A percentile compares a stretch with the other conserved stretches of the same genome.
Evolutionary conservation across 2,329 filamentous ascomycete genomes (phyloP).

Genomic region (Nannizziopsis barbatae): DNA sequence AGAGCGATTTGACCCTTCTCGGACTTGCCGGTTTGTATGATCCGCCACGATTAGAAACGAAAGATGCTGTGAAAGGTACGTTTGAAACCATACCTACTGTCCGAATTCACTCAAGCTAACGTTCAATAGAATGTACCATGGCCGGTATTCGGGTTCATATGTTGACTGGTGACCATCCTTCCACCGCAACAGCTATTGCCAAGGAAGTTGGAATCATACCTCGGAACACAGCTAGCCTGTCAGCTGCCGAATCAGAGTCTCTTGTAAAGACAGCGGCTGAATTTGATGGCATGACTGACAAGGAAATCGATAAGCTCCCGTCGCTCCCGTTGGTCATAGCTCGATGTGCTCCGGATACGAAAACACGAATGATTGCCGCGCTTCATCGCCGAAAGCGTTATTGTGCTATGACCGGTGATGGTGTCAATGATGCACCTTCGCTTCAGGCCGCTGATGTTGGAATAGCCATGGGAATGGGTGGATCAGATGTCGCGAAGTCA

Average conservation of each 20-base stretch:
- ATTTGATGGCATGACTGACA: constrained; percentile 43
- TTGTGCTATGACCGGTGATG: constrained; percentile 81
- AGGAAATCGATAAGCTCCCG: constrained; percentile 53
- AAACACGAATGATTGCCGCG: constrained; percentile 83
- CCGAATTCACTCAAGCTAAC: constrained; percentile 12
- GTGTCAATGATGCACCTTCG: constrained; percentile 76
- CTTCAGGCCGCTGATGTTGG: constrained; percentile 72
- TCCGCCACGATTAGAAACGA: constrained; percentile 49
- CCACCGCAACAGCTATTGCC: constrained; percentile 47
- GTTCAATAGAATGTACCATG: constrained; percentile 34
- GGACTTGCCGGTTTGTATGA: constrained; percentile 53
- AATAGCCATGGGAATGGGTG: constrained; percentile 77
- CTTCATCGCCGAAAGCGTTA: constrained; percentile 65
- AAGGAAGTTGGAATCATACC: constrained; percentile 47
- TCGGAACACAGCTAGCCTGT: constrained; percentile 35
- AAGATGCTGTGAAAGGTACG: constrained; percentile 39
- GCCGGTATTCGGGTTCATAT: constrained; percentile 49
- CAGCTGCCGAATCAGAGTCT: constrained; percentile 36
- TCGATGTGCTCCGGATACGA: constrained; percentile 73
- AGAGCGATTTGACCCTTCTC: constrained; percentile 45
- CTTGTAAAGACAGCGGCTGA: constrained; percentile 48
- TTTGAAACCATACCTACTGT: not conserved
- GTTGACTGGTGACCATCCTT: constrained; percentile 48
- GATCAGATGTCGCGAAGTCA: constrained; percentile 75
- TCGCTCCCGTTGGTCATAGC: constrained; percentile 72